Percentiles rank a stretch among this genome's conserved stretches.
Conservation (phyloP, 768 basidiomycete species). For the Pleurotus platypus region DNA sequence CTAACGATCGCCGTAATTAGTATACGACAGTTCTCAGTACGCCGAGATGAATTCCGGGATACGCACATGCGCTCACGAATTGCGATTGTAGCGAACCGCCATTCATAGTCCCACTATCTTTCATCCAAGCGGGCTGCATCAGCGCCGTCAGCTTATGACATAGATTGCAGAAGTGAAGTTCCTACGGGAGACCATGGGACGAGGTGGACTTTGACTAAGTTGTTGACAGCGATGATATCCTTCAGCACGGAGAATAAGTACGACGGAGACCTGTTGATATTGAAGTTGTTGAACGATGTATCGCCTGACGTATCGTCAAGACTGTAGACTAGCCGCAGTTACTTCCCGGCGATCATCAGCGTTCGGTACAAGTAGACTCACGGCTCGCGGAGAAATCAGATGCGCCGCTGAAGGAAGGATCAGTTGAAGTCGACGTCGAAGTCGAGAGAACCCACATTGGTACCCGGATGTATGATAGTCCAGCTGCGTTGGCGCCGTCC, state of each 20-base stretch:
- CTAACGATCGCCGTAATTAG: conserved; percentile 26
- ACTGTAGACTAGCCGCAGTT: conserved; percentile 50
- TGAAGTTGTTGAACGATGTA: conserved; percentile 53
- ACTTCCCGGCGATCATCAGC: no score
- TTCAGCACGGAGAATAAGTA: conserved; percentile 59
- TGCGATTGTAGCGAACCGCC: conserved; percentile 56
- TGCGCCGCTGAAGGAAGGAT: conserved; percentile 37
- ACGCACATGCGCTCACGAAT: conserved; percentile 47
- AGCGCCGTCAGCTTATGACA: no score
- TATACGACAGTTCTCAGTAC: not conserved
- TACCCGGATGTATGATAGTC: conserved; percentile 65
- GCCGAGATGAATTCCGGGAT: not conserved
- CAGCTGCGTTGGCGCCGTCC: conserved; percentile 60
- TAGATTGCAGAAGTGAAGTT: no score
- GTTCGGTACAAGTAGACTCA: conserved; percentile 19
- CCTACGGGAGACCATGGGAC: conserved; percentile 75
- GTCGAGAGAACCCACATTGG: conserved; percentile 32
- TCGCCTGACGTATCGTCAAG: conserved; percentile 64
- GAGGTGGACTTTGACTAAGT: conserved; percentile 47
- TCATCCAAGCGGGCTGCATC: conserved; percentile 76
- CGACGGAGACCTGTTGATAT: conserved; percentile 53
- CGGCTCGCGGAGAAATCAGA: conserved; percentile 66
- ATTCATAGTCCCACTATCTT: conserved; percentile 60
- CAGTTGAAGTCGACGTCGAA: not conserved
- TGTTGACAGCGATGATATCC: conserved; percentile 62